Evolutionary conservation across 2,329 filamentous ascomycete species (phyloP), one percentile per base, ranked within the genome.

Genomic region (Calonectria hawksworthii): DNA sequence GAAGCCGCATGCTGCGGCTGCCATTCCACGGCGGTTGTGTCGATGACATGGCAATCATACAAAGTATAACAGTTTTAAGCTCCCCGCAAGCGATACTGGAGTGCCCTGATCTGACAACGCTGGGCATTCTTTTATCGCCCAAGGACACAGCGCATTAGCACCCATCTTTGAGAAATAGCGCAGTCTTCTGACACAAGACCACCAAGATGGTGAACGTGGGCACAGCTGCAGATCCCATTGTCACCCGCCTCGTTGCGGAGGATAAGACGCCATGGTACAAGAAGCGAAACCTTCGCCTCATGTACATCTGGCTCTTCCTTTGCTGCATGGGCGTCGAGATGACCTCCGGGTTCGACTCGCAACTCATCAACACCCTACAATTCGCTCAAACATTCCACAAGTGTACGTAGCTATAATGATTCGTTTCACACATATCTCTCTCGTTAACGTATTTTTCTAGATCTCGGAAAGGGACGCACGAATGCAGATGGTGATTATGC

Each of bases 291-390:
- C 68, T 70, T 23, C 56, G 44, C 44, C 47, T 36, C 23, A 50
- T 70, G 18, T 70, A 70, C 56, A 9, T 70, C 4, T 32, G 59
- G 32, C 68, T 70, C 18, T 38, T 70, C 26, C 23, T 36, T 13
- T 61, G 41, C 23, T 61, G 54, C 32, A 61, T 70, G 16, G 68
- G 68, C 8, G 68, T 70, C 23, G 68, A 70, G 16, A 70, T 70
- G 68, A 70, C 56, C 32, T 64, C 68, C 14, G 68, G 68, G 4
- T 70, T 64, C 10, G 68, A 70, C 61, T 89, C 87, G 4, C 89
- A 83, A 70, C 76, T 83, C n/a, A 83, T 83, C 79, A 87, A 86
- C 75, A 86, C 85, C 0, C 80, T 87, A 1, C 86, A 87, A 72
- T 85, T 87, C 73, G 82, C 84, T 28, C 79, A 80, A 50, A 77